Evolutionary conservation across 805 yeast species (phyloP), one percentile per base, ranked within the genome.

Genomic region (Grigorovia yakushimaensis): DNA sequence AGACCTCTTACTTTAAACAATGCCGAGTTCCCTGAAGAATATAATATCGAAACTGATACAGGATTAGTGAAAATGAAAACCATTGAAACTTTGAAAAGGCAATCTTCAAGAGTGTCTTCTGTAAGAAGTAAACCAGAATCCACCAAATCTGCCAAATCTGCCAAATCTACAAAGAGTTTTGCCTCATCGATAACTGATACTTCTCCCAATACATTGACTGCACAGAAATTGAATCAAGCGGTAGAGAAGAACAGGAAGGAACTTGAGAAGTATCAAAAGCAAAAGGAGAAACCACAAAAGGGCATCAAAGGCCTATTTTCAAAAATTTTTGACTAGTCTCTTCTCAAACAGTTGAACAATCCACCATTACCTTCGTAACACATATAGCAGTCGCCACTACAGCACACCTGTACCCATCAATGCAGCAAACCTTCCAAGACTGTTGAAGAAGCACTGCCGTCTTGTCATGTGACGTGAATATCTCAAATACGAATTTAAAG

Each of bases 31-130:
- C 86, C 86, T 3, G 86, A 81, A 66, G 87, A 81, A 55, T 81
- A 78, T 57, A 73, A 77, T 17, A 50, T 81, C 54, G 87, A 81
- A 64, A 81, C 87, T 1, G 72, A 69, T 37, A 80, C 86, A 1
- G 87, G 87, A 42, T 65, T 81, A 45, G 86, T 81, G 15, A 79
- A 77, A 20, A 77, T 76, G 15, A 65, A 70, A 47, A 79, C 85
- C 0, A 65, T 79, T 47, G 76, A 70, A 43, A 69, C 72, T 2
- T 50, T 80, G 20, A 82, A 82, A 38, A 72, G 83, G 62, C 54
- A 57, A 19, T 54, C 57, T 15, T 57, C 61, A 5, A 52, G 53
- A 36, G 51, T 40, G 4, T 52, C 60, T 6, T 30, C 46, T 11
- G 44, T 46, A 30, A 13, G 19, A 20, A 41, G 45, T 24, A 46